Conservation (phyloP, 441 rosid species). For the Arabidopsis hybrid region DNA sequence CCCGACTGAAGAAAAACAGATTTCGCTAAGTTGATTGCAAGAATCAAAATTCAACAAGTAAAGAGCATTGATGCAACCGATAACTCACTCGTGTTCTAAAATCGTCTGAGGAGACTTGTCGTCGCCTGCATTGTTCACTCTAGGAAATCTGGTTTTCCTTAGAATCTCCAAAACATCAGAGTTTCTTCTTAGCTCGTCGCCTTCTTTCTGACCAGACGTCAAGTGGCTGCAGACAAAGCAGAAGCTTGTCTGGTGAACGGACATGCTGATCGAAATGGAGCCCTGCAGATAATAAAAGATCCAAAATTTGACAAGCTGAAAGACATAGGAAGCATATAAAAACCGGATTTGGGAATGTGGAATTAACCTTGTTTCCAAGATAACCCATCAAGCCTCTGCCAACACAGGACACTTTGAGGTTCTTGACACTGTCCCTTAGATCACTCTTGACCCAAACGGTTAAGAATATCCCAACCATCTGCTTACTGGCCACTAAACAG, state of each 20-base stretch:
- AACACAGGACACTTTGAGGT: constrained; percentile 78
- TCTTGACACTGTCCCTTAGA: constrained; percentile 61
- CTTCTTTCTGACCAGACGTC: constrained; percentile 99
- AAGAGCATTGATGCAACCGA: neutral
- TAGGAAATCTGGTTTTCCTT: constrained; percentile 93
- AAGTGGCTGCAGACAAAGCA: constrained; percentile 98
- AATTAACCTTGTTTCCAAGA: constrained; percentile 79
- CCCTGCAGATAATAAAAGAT: constrained; percentile 66
- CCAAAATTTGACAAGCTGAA: constrained; percentile 38
- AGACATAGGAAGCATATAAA: neutral
- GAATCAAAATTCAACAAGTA: constrained; percentile 12
- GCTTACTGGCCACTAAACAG: constrained; percentile 79
- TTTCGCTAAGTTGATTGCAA: constrained; percentile 11
- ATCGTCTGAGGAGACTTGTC: constrained; percentile 90
- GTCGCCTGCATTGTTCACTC: constrained; percentile 65
- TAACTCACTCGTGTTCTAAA: constrained; percentile 87
- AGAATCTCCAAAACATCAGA: constrained; percentile 99
- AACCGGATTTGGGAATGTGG: neutral
- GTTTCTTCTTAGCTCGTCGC: constrained; percentile 92
- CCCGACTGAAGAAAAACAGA: constrained; percentile 58
- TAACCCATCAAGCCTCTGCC: constrained; percentile 93
- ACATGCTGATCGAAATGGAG: constrained; percentile 98
- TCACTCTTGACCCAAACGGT: constrained; percentile 80
- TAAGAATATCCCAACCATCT: constrained; percentile 83
- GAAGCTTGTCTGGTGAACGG: constrained; percentile 92